These are phyloP conservation scores for Boletus reticuloceps DNA, from an alignment of 768 basidiomycete species.

Conservation along the genomic window DNA sequence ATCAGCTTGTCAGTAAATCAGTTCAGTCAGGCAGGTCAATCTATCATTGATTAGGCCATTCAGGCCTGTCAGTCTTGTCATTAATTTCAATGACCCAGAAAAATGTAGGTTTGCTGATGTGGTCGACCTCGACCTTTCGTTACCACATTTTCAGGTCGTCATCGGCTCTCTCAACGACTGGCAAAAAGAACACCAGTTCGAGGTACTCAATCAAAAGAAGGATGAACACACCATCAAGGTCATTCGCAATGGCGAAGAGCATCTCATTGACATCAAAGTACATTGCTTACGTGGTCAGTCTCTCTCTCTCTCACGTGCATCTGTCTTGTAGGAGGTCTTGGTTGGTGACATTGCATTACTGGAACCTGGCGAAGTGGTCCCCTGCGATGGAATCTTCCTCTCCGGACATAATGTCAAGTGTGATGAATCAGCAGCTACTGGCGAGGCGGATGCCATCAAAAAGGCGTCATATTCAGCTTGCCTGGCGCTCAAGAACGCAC, in stretches of 20 bases:
- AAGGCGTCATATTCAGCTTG: slow-evolving; percentile 81
- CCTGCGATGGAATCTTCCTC: slow-evolving; percentile 94
- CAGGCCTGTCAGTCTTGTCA: too few species aligned
- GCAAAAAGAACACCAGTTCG: slow-evolving; percentile 98
- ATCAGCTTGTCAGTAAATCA: too few species aligned
- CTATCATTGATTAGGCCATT: too few species aligned
- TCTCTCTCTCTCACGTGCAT: not conserved
- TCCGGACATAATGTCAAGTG: slow-evolving; percentile 91
- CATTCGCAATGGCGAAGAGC: slow-evolving; percentile 68
- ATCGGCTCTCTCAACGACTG: slow-evolving; percentile 97
- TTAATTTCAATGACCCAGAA: too few species aligned
- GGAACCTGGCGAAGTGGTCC: slow-evolving; percentile 94
- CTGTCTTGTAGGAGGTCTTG: slow-evolving; percentile 66
- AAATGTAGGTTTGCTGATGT: too few species aligned
- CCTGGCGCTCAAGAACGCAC: slow-evolving; percentile 46
- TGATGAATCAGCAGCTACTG: slow-evolving; percentile 95
- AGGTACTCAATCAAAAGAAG: slow-evolving; percentile 87
- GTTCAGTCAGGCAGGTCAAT: too few species aligned
- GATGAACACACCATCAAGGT: slow-evolving; percentile 90
- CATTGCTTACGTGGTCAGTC: not conserved
- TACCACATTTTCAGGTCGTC: slow-evolving; percentile 51
- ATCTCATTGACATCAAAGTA: slow-evolving; percentile 79
- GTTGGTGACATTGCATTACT: slow-evolving; percentile 91
- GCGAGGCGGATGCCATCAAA: slow-evolving; percentile 93
- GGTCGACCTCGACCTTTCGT: not conserved